Evolutionary conservation across 192 early-diverging fungal species (phyloP).

Genomic region (Podila horticola): DNA sequence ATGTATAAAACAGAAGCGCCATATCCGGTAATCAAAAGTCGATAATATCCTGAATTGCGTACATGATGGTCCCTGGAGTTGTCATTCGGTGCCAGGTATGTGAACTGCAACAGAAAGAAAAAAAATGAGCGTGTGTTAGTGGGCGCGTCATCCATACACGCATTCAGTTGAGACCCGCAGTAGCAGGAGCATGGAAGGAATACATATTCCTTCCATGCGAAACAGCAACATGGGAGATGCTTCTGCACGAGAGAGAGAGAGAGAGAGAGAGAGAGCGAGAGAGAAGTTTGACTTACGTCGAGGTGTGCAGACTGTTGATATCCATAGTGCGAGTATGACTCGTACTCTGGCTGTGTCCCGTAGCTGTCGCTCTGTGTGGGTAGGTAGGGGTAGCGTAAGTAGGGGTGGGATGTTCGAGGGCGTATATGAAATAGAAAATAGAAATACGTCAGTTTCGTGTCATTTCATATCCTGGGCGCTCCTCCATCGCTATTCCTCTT

Average conservation of each 20-base stretch:
- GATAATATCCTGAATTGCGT: too few species aligned
- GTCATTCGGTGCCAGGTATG: constrained; percentile 23
- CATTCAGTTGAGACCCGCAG: too few species aligned
- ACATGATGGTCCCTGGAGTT: constrained; percentile 10
- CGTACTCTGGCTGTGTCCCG: constrained; percentile 29
- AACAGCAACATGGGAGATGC: neutral
- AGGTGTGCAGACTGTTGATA: constrained; percentile 33
- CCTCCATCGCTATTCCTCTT: neutral
- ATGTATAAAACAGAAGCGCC: constrained; percentile 2
- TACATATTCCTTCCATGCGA: neutral
- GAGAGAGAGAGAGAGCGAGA: neutral
- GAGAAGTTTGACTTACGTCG: constrained; percentile 40
- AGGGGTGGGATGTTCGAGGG: neutral
- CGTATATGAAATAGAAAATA: neutral
- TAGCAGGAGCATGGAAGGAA: neutral
- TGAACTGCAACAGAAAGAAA: neutral
- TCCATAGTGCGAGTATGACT: constrained; percentile 40
- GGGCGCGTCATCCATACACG: neutral
- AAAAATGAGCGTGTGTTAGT: neutral
- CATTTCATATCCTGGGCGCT: too few species aligned
- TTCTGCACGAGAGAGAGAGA: neutral
- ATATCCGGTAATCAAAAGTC: too few species aligned
- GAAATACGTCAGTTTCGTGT: too few species aligned
- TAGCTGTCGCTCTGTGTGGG: constrained; percentile 32
- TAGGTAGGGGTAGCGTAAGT: neutral